These are phyloP conservation scores for Phytophthora hibernalis DNA, from an alignment of 352 stramenopile species.

Conservation along the genomic window DNA sequence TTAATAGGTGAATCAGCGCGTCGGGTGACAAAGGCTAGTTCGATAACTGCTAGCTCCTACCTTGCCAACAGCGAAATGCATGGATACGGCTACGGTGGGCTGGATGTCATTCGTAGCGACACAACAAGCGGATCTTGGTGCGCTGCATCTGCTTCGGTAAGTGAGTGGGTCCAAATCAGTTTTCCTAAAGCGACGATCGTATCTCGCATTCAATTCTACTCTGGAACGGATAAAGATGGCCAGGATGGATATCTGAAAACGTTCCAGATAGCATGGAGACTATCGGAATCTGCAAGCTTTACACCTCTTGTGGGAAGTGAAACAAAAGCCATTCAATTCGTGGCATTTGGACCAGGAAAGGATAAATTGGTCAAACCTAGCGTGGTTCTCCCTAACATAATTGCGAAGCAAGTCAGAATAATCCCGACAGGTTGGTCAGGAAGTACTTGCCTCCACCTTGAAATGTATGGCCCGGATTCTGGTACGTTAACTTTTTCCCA, in stretches of 20 bases:
- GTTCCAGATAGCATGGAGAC: conserved; percentile 26
- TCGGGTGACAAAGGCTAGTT: conserved; percentile 10
- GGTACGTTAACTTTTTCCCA: conserved; percentile 27
- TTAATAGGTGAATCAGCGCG: conserved; percentile 26
- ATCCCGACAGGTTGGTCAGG: conserved; percentile 50
- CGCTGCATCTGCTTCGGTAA: conserved; percentile 16
- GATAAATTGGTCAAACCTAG: not conserved
- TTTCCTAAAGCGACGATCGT: conserved; percentile 56
- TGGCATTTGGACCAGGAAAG: not conserved
- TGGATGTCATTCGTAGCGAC: conserved; percentile 40
- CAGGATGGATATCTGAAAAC: conserved; percentile 18
- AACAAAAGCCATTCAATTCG: conserved; percentile 3
- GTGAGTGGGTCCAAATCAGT: conserved; percentile 55
- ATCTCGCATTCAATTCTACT: conserved; percentile 35
- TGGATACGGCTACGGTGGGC: conserved; percentile 51
- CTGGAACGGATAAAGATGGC: conserved; percentile 31
- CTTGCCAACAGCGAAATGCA: conserved; percentile 42
- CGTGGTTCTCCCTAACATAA: conserved; percentile 39
- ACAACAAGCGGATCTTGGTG: conserved; percentile 47
- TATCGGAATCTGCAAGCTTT: conserved; percentile 13
- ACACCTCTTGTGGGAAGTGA: not conserved
- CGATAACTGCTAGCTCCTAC: conserved; percentile 38
- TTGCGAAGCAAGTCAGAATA: conserved; percentile 47
- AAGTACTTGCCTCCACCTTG: conserved; percentile 47
- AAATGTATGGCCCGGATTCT: conserved; percentile 51